A percentile compares a stretch with the other conserved stretches of the same genome.
These are phyloP conservation scores for Hemisphaericaspora nanyangensis DNA, from an alignment of 805 yeast species.

Conservation along the genomic window DNA sequence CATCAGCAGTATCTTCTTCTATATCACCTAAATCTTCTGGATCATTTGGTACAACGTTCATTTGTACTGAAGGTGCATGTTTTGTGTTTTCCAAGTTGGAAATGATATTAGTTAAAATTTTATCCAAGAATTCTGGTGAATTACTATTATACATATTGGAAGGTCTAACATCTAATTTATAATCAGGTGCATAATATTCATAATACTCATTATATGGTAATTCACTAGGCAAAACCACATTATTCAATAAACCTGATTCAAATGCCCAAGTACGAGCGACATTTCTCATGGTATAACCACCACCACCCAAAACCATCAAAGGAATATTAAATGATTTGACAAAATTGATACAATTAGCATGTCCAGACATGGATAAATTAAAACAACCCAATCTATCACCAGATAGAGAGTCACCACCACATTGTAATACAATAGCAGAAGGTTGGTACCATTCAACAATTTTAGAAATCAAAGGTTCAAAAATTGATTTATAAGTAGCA, in stretches of 20 bases:
- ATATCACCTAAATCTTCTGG: conserved; percentile 83
- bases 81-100: conserved; percentile 83
- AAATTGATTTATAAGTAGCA: conserved; percentile 73
- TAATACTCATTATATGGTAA: conserved; percentile 94
- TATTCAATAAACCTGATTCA: conserved; percentile 85
- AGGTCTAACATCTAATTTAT: conserved; percentile 89
- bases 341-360: conserved; percentile 91
- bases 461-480: conserved; percentile 82
- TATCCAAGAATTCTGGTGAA: conserved; percentile 85
- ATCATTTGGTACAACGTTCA: conserved; percentile 85
- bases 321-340: conserved; percentile 86
- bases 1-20: conserved; percentile 75
- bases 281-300: conserved; percentile 97
- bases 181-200: conserved; percentile 97
- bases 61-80: conserved; percentile 95
- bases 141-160: conserved; percentile 96
- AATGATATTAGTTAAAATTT: conserved; percentile 72
- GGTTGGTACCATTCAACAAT: conserved; percentile 89
- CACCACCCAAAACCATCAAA: conserved; percentile 93
- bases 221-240: conserved; percentile 69
- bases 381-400: conserved; percentile 96
- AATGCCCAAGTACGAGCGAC: conserved; percentile 95
- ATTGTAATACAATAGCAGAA: conserved; percentile 92
- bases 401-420: conserved; percentile 96
- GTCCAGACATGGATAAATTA: conserved; percentile 89